These are phyloP conservation scores for Salix viminalis DNA, from an alignment of 345 rosid genomes.

Conservation along the genomic window DNA sequence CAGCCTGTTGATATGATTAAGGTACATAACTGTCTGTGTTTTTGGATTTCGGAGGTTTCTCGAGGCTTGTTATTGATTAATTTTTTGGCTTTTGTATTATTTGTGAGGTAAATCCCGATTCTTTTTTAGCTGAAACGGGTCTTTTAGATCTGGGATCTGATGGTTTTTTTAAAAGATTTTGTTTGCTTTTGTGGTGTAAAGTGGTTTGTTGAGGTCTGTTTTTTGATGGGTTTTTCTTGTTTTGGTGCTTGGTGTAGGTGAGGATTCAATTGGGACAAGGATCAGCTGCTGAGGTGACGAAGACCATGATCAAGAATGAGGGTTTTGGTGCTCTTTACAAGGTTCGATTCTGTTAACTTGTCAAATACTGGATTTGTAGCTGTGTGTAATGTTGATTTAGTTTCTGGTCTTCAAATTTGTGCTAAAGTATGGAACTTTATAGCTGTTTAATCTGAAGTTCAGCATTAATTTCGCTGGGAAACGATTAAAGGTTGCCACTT, in stretches of 20 bases:
- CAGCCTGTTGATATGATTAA: slow-evolving; percentile 98
- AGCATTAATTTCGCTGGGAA: not conserved
- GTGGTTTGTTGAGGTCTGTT: not conserved
- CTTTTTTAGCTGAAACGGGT: slow-evolving; percentile 5
- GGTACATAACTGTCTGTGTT: slow-evolving; percentile 32
- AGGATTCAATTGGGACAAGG: slow-evolving; percentile 99
- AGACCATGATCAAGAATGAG: slow-evolving; percentile 74
- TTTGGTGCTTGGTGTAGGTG: slow-evolving; percentile 52
- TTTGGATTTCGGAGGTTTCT: not conserved
- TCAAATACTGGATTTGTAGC: not conserved
- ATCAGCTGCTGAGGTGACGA: slow-evolving; percentile 71
- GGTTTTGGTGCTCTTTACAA: slow-evolving; percentile 91
- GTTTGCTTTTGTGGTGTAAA: not conserved
- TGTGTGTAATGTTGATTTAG: not conserved
- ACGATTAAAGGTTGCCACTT: not conserved
- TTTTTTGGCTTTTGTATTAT: not conserved
- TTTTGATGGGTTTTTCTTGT: slow-evolving; percentile 15
- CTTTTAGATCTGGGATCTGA: slow-evolving; percentile 38
- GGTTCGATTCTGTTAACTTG: slow-evolving; percentile 35
- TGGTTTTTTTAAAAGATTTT: not conserved
- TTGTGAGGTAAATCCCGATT: not conserved
- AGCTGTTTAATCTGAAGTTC: not conserved
- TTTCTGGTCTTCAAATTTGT: not conserved
- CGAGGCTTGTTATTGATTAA: not conserved
- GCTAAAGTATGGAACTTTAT: not conserved